Base-by-base conservation (phyloP, 108 stramenopile genomes). In the Ochromonas danica region DNA sequence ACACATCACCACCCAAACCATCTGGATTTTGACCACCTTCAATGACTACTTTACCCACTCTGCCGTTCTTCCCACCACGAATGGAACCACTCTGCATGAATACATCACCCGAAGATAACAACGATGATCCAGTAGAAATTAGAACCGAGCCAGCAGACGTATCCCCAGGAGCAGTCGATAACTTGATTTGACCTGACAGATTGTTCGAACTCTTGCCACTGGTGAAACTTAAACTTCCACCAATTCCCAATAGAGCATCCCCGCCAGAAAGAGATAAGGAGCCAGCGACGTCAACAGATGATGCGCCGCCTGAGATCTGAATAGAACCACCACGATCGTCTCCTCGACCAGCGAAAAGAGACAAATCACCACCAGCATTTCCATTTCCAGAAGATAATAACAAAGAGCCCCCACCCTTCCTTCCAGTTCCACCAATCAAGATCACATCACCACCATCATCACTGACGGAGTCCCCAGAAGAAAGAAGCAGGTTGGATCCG, bases 291-390 rank as follows among this genome's bases (percentile, higher is more conserved):
- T 22, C 67, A 70, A 38, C 41, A 6, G 22, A 70, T 40, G 67
- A 38, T 14, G 41, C 6, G 6, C 67, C 67, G 22, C 6, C 67
- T 14, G 41, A 38, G 22, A 40, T 42, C 6, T 6, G 22, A 70
- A 38, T 70, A 38, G 6, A 6, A 70, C 67, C 67, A n/a, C n/a
- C n/a, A n/a, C n/a, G n/a, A 25, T 60, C 25, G n/a, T 60, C 25
- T 60, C 57, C 25, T 25, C 57, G 6, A 51, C 72, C 72, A 75
- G 72, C n/a, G 31, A 22, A 28, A 22, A 75, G 27, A 10, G 35
- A 75, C 6, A 60, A 14, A 10, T 39, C 72, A 75, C 72, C 72
- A 75, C 40, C 36, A 35, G 3, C 40, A 75, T 27, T 60, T 35
- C 72, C 51, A 42, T 17, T 41, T 14, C 63, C 63, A 14, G 63